These are phyloP conservation scores for Styphnolobium japonicum DNA, from an alignment of 306 rosid genomes.

Conservation along the genomic window DNA sequence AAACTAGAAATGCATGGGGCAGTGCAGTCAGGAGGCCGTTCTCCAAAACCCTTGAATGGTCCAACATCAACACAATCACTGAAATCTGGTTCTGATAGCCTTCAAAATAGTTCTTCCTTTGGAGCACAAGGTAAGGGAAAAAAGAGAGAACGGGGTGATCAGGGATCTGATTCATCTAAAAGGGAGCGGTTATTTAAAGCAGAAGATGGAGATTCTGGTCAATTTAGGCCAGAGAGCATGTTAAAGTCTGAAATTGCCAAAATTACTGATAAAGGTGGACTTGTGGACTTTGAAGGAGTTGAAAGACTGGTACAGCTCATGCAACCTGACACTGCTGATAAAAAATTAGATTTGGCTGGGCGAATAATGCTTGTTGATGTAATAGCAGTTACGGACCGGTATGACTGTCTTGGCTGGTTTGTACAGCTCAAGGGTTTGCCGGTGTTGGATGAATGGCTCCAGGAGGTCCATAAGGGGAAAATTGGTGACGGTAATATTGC, in stretches of 20 bases:
- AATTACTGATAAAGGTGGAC: slow-evolving; percentile 88
- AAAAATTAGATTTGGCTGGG: slow-evolving; percentile 71
- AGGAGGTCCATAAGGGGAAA: slow-evolving; percentile 84
- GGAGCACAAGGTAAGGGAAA: slow-evolving; percentile 72
- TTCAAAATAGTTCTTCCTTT: slow-evolving; percentile 68
- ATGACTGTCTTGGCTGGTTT: slow-evolving; percentile 71
- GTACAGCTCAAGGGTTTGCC: slow-evolving; percentile 75
- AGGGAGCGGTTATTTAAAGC: slow-evolving; percentile 58
- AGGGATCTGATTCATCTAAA: slow-evolving; percentile 66
- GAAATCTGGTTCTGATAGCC: slow-evolving; percentile 73
- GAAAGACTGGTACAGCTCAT: slow-evolving; percentile 77
- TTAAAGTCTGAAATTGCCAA: slow-evolving; percentile 73
- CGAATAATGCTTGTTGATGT: slow-evolving; percentile 76
- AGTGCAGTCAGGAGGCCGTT: slow-evolving; percentile 91
- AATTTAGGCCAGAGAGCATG: slow-evolving; percentile 48
- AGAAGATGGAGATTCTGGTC: slow-evolving; percentile 82
- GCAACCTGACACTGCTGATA: slow-evolving; percentile 68
- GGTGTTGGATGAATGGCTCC: slow-evolving; percentile 90
- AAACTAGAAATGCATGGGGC: slow-evolving; percentile 89
- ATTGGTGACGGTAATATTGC: slow-evolving; percentile 52
- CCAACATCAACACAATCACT: slow-evolving; percentile 64
- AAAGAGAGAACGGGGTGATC: slow-evolving; percentile 85
- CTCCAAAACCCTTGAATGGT: slow-evolving; percentile 87
- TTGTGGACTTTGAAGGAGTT: slow-evolving; percentile 72
- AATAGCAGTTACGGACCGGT: slow-evolving; percentile 66